Conservation (phyloP, 768 basidiomycete genomes). For the Exidia glandulosa region DNA sequence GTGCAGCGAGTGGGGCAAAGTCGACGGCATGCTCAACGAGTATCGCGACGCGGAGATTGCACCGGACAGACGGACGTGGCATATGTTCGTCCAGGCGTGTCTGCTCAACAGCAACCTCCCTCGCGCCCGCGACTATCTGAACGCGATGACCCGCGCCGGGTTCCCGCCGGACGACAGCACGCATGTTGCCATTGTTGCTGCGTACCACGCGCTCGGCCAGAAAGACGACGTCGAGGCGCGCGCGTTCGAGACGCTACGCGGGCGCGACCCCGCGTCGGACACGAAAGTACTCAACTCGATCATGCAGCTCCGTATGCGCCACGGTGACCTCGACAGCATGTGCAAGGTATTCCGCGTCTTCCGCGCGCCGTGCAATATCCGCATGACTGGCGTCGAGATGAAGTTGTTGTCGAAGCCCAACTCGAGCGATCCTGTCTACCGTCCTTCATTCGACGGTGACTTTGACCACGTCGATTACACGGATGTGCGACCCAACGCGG, state of each 20-base stretch:
- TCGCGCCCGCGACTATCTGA: conserved; percentile 42
- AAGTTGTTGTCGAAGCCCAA: neutral
- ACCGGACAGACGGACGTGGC: conserved; percentile 55
- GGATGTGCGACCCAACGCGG: conserved; percentile 32
- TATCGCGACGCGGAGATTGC: conserved; percentile 34
- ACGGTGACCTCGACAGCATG: neutral
- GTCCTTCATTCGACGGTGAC: conserved; percentile 1
- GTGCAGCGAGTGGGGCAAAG: conserved; percentile 32
- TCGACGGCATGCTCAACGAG: conserved; percentile 37
- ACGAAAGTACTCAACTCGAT: conserved; percentile 59
- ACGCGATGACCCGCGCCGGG: conserved; percentile 45
- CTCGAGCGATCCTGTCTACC: neutral
- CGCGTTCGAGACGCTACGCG: conserved; percentile 36
- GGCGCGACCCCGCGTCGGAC: conserved; percentile 28
- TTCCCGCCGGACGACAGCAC: conserved; percentile 45
- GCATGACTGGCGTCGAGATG: conserved; percentile 1
- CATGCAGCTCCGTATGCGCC: conserved; percentile 41
- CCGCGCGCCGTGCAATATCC: neutral
- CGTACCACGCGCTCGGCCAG: conserved; percentile 49
- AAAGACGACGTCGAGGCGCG: conserved; percentile 42
- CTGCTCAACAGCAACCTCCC: conserved; percentile 56
- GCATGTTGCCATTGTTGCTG: conserved; percentile 44
- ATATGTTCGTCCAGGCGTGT: conserved; percentile 54
- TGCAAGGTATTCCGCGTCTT: neutral
- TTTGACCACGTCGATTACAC: neutral